Evolutionary conservation across 805 yeast genomes (phyloP), one percentile per base, ranked within the genome.

Genomic region (Yarrowia deformans): DNA sequence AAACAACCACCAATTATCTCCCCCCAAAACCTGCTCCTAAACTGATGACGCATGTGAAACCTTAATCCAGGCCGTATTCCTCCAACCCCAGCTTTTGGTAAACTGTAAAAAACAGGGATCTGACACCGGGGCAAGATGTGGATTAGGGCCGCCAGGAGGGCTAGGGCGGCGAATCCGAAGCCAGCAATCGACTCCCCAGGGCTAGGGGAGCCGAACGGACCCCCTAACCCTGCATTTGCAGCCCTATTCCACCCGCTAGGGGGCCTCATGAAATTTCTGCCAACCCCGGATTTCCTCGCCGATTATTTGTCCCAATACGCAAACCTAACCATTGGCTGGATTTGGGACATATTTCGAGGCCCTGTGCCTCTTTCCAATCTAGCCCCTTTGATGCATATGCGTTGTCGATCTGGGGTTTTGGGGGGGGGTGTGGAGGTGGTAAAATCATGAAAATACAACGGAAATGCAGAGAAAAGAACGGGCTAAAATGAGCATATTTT

Each of bases 351-450:
- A 52, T 35, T 52, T 52, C 18, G 58, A 35, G 43, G 58, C 58
- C 58, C 58, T 35, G 58, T 52, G 58, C 58, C 58, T 52, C 58
- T 39, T 45, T 32, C 67, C 45, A 49, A 55, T 43, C 68, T 66
- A 52, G 58, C 58, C 58, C 58, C 58, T 50, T 50, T n/a, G 40
- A 32, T 49, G 54, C 37, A 29, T 29, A 16, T 29, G 54, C 46
- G 46, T 43, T 43, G 54, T 37, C 52, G 52, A 48, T 48, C 52
- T 29, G 18, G 14, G 35, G 52, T 14, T n/a, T n/a, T 1, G 52
- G 23, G 9, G 42, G 14, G 3, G 32, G 58, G 10, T n/a, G 2
- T 2, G 4, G 29, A 23, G 29, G 29, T 23, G 29, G 29, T 23
- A 23, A 23, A 23, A 23, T 23, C 3, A 23, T 2, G 29, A 23